Percentiles rank a stretch among this genome's conserved stretches.
Conservation (phyloP, 495 filamentous ascomycete genomes). For the Amorphotheca resinae region DNA sequence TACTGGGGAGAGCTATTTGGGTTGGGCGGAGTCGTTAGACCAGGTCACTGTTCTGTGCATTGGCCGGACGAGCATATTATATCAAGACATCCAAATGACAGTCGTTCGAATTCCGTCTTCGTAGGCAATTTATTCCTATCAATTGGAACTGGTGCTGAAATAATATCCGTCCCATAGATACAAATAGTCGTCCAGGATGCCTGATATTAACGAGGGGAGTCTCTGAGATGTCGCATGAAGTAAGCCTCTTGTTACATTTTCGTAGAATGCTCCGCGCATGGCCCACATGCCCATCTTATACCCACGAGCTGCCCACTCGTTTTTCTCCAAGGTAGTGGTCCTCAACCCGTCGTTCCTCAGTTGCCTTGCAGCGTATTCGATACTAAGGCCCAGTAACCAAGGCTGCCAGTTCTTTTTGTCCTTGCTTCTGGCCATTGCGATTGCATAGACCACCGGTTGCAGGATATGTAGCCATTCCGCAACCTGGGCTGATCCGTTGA, state of each 20-base stretch:
- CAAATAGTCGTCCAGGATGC: constrained; percentile 86
- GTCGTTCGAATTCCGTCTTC: no score
- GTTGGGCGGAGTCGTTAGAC: no score
- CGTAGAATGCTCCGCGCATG: constrained; percentile 92
- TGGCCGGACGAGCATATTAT: no score
- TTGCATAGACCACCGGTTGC: constrained; percentile 76
- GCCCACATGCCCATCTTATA: constrained; percentile 92
- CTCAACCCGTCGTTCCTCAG: constrained; percentile 61
- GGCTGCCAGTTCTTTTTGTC: constrained; percentile 67
- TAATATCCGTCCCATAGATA: constrained; percentile 98
- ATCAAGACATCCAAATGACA: no score
- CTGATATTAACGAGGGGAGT: constrained; percentile 65
- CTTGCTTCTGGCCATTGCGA: constrained; percentile 60
- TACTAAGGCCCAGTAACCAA: constrained; percentile 75
- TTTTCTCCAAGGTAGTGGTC: constrained; percentile 74
- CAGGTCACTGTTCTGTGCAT: no score
- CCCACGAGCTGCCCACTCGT: constrained; percentile 72
- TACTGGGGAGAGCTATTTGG: no score
- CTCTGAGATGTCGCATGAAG: constrained; percentile 54
- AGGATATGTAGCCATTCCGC: constrained; percentile 88
- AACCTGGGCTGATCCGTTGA: constrained; percentile 56
- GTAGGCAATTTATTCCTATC: no score
- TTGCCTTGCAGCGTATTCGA: constrained; percentile 81
- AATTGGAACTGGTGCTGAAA: constrained; percentile 39
- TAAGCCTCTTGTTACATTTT: constrained; percentile 77